phyloP scores from a whole-genome alignment of 805 yeast genomes.

The Candida caryicola region DNA sequence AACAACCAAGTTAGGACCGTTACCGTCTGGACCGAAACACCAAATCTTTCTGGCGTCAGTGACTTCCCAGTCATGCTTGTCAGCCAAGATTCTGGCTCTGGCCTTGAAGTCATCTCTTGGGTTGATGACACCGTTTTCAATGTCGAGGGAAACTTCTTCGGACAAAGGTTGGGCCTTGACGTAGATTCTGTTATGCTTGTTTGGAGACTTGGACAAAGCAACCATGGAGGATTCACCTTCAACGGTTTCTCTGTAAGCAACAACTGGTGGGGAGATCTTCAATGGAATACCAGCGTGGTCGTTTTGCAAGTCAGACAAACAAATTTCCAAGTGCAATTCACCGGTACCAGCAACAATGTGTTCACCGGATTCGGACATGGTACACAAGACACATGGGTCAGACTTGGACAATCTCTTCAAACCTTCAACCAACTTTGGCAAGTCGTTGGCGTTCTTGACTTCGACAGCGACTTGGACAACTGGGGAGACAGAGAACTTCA shows the following conservation, averaged over 20 bases:
- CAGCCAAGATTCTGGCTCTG: conserved; percentile 98
- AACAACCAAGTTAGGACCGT: conserved; percentile 97
- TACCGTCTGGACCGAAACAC: conserved; percentile 99
- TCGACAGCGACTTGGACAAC: conserved; percentile 99
- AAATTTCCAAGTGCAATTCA: conserved; percentile 98
- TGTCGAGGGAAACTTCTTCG: conserved; percentile 89
- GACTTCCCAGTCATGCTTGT: conserved; percentile 99
- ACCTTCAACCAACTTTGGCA: conserved; percentile 99
- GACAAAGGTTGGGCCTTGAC: conserved; percentile 94
- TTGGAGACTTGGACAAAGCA: conserved; percentile 98
- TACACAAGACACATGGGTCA: conserved; percentile 94
- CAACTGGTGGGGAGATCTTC: conserved; percentile 96
- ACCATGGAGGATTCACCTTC: conserved; percentile 88
- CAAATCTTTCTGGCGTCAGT: conserved; percentile 99
- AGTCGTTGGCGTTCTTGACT: conserved; percentile 98
- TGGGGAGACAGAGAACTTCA: conserved; percentile 99
- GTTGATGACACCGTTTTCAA: conserved; percentile 87
- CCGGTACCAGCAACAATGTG: conserved; percentile 99
- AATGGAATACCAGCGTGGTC: conserved; percentile 99
- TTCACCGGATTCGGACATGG: conserved; percentile 94
- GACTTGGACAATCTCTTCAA: conserved; percentile 99
- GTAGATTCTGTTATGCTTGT: conserved; percentile 99
- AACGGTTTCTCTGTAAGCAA: conserved; percentile 98
- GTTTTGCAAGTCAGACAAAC: conserved; percentile 91
- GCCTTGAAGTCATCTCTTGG: conserved; percentile 98